These are phyloP conservation scores for Podospora bellae-mahoneyi DNA, from an alignment of 495 filamentous ascomycete species.

Conservation along the genomic window DNA sequence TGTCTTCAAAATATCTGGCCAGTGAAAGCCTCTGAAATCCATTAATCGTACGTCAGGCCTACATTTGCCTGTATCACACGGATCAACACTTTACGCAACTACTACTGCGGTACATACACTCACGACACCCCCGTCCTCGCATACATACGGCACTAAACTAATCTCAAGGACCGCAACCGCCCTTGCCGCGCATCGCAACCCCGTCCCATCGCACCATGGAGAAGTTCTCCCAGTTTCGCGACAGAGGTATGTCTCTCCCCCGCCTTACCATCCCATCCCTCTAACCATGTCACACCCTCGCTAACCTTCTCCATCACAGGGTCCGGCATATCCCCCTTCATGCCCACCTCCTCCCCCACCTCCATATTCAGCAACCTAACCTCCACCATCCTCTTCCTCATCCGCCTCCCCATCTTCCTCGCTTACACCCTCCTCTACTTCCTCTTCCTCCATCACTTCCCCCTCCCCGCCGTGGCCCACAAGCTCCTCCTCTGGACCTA, in stretches of 20 bases:
- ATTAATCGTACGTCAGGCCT: constrained; percentile 1
- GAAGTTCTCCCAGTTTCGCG: constrained; percentile 94
- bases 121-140: neutral
- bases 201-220: constrained; percentile 60
- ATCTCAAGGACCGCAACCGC: neutral
- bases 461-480: constrained; percentile 65
- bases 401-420: constrained; percentile 78
- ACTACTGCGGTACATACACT: neutral
- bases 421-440: constrained; percentile 68
- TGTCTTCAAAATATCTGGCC: constrained; percentile 4
- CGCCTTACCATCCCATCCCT: neutral
- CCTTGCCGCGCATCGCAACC: neutral
- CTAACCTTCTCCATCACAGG: constrained; percentile 49
- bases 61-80: constrained; percentile 4
- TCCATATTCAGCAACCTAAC: constrained; percentile 59
- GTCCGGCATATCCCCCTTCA: constrained; percentile 93
- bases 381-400: constrained; percentile 67
- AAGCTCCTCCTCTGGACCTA: constrained; percentile 86
- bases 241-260: constrained; percentile 65
- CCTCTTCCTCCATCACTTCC: constrained; percentile 75
- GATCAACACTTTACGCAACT: neutral
- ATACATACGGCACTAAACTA: neutral
- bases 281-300: neutral
- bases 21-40: neutral
- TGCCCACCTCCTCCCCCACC: constrained; percentile 65